Percentiles rank a stretch among this genome's conserved stretches.
Conservation (phyloP, 2,329 filamentous ascomycete genomes). For the Penicillium griseofulvum region DNA sequence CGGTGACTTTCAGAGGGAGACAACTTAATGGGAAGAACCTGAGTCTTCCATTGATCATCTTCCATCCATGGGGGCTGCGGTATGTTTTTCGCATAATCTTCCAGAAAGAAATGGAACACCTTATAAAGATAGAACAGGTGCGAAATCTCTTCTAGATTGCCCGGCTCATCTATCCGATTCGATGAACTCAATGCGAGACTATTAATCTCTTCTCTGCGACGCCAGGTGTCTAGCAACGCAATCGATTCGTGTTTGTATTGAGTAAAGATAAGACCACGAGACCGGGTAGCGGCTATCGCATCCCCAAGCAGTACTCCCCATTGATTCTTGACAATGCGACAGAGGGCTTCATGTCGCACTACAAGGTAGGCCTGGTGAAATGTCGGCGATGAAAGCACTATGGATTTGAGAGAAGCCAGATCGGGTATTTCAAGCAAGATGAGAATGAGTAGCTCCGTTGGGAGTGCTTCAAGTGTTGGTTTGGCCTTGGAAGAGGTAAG, state of each 20-base stretch:
- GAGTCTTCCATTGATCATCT: background rate
- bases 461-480: constrained; percentile 11
- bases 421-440: constrained; percentile 15
- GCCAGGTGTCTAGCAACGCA: constrained; percentile 16
- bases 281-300: constrained; percentile 20
- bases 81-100: constrained; percentile 1
- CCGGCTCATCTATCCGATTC: background rate
- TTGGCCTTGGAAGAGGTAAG: background rate
- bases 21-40: constrained; percentile 7
- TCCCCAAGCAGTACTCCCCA: constrained; percentile 9
- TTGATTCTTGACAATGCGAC: background rate
- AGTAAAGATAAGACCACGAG: constrained; percentile 6
- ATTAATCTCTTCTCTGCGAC: constrained; percentile 17
- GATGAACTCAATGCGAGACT: background rate
- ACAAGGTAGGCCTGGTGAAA: constrained; percentile 15
- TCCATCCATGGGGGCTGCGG: constrained; percentile 3
- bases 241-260: constrained; percentile 13
- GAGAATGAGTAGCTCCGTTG: constrained; percentile 16
- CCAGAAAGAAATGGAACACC: constrained; percentile 3
- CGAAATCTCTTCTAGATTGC: constrained; percentile 4
- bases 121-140: constrained; percentile 8
- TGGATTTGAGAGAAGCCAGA: constrained; percentile 9
- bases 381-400: constrained; percentile 16
- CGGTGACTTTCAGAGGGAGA: constrained; percentile 12
- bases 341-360: constrained; percentile 8